These are phyloP conservation scores for Cordyceps javanica DNA, from an alignment of 2,329 filamentous ascomycete species.

Conservation along the genomic window DNA sequence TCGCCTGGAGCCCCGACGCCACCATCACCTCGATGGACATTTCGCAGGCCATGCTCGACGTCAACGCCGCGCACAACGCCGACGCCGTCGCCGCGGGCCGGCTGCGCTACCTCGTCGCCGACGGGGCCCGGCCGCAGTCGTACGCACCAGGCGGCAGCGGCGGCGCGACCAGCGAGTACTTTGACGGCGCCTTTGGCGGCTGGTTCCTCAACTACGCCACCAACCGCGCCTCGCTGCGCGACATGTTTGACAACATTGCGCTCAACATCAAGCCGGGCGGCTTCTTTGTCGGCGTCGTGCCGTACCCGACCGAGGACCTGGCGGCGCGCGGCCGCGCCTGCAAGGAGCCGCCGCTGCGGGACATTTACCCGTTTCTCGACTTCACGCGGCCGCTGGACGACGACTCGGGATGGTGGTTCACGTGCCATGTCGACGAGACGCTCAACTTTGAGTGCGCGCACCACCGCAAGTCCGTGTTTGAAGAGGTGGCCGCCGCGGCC, in stretches of 20 bases:
- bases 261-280: slow-evolving; percentile 7
- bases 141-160: not conserved
- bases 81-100: not conserved
- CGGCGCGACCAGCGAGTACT: not conserved
- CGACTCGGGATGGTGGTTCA: slow-evolving; percentile 2
- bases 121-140: not conserved
- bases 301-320: not conserved
- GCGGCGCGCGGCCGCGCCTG: not conserved
- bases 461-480: not conserved
- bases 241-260: slow-evolving; percentile 7
- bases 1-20: not conserved
- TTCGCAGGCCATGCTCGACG: slow-evolving; percentile 1
- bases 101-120: not conserved
- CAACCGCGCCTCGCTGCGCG: not conserved
- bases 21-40: slow-evolving; percentile 4
- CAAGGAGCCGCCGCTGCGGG: not conserved
- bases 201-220: slow-evolving; percentile 7
- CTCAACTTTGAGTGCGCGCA: not conserved
- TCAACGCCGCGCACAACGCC: not conserved
- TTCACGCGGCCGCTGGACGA: not conserved
- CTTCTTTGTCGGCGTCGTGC: slow-evolving; percentile 8
- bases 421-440: not conserved
- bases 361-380: not conserved
- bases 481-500: not conserved
- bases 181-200: slow-evolving; percentile 7